Base-by-base conservation (phyloP, 352 stramenopile species). In the Phytophthora foliorum region DNA sequence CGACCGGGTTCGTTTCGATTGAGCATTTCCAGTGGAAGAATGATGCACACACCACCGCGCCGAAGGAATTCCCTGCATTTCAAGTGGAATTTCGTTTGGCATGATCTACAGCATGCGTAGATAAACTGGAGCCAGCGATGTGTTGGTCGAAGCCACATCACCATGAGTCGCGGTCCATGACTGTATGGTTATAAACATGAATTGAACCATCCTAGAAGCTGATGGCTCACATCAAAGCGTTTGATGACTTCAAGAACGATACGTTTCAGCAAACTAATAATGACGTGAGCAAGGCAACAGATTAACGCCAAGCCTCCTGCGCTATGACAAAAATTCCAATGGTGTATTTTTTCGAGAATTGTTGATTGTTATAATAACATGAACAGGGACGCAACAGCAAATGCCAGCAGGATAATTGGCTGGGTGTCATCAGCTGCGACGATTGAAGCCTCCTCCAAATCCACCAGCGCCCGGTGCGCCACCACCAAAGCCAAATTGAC, bases 311-410 rank as follows among this genome's bases (percentile, higher is more conserved):
- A n/a, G n/a, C n/a, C n/a, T n/a, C n/a, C 29, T 34, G 29, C 9
- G 29, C 29, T 39, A n/a, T 17, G 14, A 39, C 14, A 6, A 39
- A 39, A n/a, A n/a, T 39, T 39, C 34, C 6, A 32, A 32, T 32
- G 29, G 29, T 32, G 29, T 6, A 4, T 9, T 34, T 34, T 34
- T 13, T 34, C 29, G 29, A 34, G 34, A 19, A 41, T n/a, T 7
- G 13, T 41, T 9, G 32, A 38, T 13, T 41, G 16, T n/a, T 41
- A 41, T 13, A n/a, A 19, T 11, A 41, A 41, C 34, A 41, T 34
- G 29, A 34, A 13, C 29, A 34, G 9, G 29, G 13, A n/a, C 22
- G 21, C 19, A 53, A 62, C 29, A 62, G 27, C 27, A 53, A 62
- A 21, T 52, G 17, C 17, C 42, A 50, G 22, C 16, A 50, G 9